phyloP scores from a whole-genome alignment of 225 moss, liverwort and hornwort species.

The Thuidium tamariscinum region DNA sequence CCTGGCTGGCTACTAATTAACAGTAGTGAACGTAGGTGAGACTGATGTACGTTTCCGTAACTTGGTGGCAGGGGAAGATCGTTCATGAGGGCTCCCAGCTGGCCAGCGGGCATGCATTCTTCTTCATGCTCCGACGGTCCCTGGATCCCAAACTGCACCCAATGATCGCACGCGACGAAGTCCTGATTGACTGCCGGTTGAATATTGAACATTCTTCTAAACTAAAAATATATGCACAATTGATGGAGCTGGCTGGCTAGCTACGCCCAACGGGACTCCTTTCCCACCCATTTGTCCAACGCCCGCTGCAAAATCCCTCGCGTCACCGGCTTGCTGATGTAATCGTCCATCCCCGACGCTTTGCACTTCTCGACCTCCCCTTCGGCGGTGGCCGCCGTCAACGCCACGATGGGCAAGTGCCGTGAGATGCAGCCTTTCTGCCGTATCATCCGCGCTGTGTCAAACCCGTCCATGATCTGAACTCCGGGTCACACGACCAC shows the following conservation, averaged over 20 bases:
- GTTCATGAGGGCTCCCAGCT: not conserved
- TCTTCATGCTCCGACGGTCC: not conserved
- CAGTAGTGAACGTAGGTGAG: not conserved
- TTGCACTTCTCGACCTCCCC: conserved; percentile 34
- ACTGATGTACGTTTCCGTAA: not conserved
- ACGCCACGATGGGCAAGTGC: conserved; percentile 20
- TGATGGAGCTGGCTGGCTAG: not conserved
- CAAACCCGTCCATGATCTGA: conserved; percentile 34
- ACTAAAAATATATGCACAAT: conserved; percentile 10
- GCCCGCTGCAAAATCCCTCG: conserved; percentile 29
- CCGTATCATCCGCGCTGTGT: conserved; percentile 19
- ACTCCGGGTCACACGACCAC: not conserved
- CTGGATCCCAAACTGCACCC: not conserved
- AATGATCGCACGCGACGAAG: not conserved
- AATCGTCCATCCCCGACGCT: conserved; percentile 33
- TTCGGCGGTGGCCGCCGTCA: conserved; percentile 31
- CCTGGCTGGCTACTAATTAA: not conserved
- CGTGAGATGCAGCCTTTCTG: conserved; percentile 17
- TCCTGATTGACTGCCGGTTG: not conserved
- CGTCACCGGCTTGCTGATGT: conserved; percentile 43
- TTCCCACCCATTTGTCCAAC: conserved; percentile 26
- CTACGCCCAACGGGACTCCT: conserved; percentile 18
- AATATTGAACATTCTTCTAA: not conserved
- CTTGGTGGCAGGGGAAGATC: not conserved
- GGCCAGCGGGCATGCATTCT: not conserved